Percentiles rank a stretch among this genome's conserved stretches.
Evolutionary conservation across 2,329 filamentous ascomycete species (phyloP).

Genomic region (Plenodomus tracheiphilus): DNA sequence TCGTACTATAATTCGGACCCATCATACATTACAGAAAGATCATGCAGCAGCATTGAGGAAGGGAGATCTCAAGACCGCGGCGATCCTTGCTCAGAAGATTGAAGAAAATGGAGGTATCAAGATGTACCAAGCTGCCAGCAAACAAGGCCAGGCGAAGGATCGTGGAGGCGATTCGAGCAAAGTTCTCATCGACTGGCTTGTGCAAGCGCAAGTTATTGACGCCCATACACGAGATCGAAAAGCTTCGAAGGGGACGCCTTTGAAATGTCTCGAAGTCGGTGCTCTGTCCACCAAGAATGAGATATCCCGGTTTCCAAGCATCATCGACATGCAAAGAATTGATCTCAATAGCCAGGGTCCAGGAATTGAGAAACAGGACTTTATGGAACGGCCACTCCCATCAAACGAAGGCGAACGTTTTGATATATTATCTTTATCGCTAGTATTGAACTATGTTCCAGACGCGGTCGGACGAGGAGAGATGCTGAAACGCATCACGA

Average conservation of each 20-base stretch:
- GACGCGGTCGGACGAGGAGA: constrained; percentile 73
- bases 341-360: constrained; percentile 86
- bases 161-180: constrained; percentile 67
- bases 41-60: constrained; percentile 55
- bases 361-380: constrained; percentile 85
- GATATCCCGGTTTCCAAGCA: constrained; percentile 68
- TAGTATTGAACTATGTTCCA: constrained; percentile 94
- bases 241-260: constrained; percentile 9
- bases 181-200: constrained; percentile 63
- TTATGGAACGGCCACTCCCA: constrained; percentile 85
- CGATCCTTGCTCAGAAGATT: constrained; percentile 54
- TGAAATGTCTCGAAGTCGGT: constrained; percentile 84
- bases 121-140: constrained; percentile 65
- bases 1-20: constrained; percentile 60
- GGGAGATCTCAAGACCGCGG: constrained; percentile 46
- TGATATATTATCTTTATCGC: constrained; percentile 86
- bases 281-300: constrained; percentile 83
- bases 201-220: constrained; percentile 29
- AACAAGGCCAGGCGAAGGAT: constrained; percentile 62
- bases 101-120: constrained; percentile 61
- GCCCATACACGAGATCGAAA: constrained; percentile 7
- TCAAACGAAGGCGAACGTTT: constrained; percentile 65
- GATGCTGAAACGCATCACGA: constrained; percentile 65
- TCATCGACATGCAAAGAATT: constrained; percentile 79
- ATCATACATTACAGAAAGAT: constrained; percentile 63